Evolutionary conservation across 2,329 filamentous ascomycete genomes (phyloP).

Genomic region (Thelonectria discophora): DNA sequence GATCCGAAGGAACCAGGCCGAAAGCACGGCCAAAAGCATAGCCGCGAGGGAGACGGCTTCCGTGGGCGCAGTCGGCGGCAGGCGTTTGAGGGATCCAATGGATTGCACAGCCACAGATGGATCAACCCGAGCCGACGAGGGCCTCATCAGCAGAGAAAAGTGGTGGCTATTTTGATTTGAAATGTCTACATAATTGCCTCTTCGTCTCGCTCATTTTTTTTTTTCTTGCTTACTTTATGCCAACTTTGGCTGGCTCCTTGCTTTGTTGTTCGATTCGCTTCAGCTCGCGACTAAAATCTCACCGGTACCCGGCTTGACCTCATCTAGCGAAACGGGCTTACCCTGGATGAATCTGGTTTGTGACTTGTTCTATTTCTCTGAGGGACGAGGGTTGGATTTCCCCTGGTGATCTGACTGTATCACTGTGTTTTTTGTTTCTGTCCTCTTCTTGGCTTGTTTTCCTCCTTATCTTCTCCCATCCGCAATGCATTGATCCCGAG

Average conservation of each 20-base stretch:
- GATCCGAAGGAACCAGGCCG: neutral
- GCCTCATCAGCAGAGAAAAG: too few relatives aligned
- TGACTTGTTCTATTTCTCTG: neutral
- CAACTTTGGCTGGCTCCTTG: neutral
- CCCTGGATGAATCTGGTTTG: slow-evolving; percentile 5
- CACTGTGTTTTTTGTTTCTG: neutral
- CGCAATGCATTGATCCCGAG: too few relatives aligned
- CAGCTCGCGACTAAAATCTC: slow-evolving; percentile 20
- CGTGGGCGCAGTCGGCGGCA: neutral
- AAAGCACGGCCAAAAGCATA: neutral
- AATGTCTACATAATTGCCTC: too few relatives aligned
- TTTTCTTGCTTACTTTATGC: too few relatives aligned
- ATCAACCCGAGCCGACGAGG: too few relatives aligned
- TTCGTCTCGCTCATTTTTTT: neutral
- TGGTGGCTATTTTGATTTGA: neutral
- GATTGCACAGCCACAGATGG: neutral
- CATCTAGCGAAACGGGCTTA: neutral
- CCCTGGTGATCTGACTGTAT: neutral
- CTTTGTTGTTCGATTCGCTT: neutral
- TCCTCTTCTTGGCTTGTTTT: neutral
- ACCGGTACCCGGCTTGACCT: slow-evolving; percentile 1
- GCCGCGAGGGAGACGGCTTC: neutral
- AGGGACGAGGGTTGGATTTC: too few relatives aligned
- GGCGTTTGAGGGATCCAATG: too few relatives aligned
- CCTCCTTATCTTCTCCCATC: neutral